Evolutionary conservation across 768 basidiomycete species (phyloP).

Genomic region (Chalciporus piperatus): DNA sequence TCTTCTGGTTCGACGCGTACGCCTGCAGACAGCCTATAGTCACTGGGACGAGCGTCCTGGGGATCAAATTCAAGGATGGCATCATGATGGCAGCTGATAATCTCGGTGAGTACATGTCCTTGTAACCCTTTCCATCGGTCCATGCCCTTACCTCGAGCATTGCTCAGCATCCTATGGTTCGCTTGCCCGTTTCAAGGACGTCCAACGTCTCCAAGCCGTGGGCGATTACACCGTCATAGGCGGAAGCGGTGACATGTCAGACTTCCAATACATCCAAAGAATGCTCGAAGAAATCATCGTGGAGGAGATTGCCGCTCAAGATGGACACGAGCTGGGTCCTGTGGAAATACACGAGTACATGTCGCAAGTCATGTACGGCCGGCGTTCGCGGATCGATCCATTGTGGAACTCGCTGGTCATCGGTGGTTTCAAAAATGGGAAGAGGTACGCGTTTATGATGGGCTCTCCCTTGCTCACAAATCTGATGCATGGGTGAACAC

Average conservation of each 20-base stretch:
- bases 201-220: constrained; percentile 83
- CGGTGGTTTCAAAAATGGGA: constrained; percentile 84
- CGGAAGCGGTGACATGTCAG: constrained; percentile 95
- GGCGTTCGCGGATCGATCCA: constrained; percentile 87
- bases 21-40: constrained; percentile 80
- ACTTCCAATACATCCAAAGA: constrained; percentile 90
- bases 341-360: constrained; percentile 92
- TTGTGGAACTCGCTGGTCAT: constrained; percentile 95
- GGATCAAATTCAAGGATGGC: constrained; percentile 92
- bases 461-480: background rate
- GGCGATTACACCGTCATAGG: constrained; percentile 85
- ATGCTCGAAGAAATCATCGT: constrained; percentile 74
- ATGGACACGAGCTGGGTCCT: constrained; percentile 83
- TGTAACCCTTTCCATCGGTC: background rate
- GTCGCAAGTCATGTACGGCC: constrained; percentile 83
- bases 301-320: constrained; percentile 77
- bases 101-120: constrained; percentile 58
- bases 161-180: constrained; percentile 89
- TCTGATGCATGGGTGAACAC: background rate
- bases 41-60: constrained; percentile 95
- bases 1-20: background rate
- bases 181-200: constrained; percentile 92
- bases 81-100: constrained; percentile 99
- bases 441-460: constrained; percentile 50
- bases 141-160: background rate